These are phyloP conservation scores for Ligustrum vulgare DNA, from an alignment of 257 asterid species.

Conservation along the genomic window DNA sequence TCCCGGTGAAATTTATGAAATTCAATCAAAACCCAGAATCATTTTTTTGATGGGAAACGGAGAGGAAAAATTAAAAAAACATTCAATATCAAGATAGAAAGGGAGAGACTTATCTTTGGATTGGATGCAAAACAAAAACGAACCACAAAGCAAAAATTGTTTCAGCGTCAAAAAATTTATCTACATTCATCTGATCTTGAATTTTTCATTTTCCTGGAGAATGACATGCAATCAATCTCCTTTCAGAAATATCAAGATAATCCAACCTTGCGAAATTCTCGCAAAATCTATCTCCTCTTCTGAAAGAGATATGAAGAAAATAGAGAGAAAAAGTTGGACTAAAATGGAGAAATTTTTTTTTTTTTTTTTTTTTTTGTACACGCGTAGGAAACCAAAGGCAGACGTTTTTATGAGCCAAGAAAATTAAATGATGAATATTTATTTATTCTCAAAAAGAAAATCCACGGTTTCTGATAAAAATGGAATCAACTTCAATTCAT, in stretches of 20 bases:
- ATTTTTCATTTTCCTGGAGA: background rate
- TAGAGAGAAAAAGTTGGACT: background rate
- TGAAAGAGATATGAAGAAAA: background rate
- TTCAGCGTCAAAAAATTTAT: background rate
- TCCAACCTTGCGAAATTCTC: background rate
- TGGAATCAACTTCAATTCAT: constrained; percentile 19
- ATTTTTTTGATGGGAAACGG: background rate
- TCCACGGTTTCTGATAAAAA: constrained; percentile 22
- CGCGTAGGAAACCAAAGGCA: constrained; percentile 5
- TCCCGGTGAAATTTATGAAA: background rate
- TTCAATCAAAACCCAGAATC: constrained; percentile 7
- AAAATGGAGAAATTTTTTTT: background rate
- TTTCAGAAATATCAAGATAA: background rate
- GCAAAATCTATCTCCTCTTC: background rate
- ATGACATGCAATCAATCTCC: background rate
- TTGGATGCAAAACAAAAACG: background rate
- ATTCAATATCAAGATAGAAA: background rate
- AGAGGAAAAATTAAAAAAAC: background rate
- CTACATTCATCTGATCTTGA: background rate
- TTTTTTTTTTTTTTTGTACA: background rate
- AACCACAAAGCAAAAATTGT: background rate
- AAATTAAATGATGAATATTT: background rate
- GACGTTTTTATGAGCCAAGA: background rate
- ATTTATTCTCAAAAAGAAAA: background rate
- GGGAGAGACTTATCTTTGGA: background rate